Base-by-base conservation (phyloP, 2,329 filamentous ascomycete genomes). In the Alternaria solani region DNA sequence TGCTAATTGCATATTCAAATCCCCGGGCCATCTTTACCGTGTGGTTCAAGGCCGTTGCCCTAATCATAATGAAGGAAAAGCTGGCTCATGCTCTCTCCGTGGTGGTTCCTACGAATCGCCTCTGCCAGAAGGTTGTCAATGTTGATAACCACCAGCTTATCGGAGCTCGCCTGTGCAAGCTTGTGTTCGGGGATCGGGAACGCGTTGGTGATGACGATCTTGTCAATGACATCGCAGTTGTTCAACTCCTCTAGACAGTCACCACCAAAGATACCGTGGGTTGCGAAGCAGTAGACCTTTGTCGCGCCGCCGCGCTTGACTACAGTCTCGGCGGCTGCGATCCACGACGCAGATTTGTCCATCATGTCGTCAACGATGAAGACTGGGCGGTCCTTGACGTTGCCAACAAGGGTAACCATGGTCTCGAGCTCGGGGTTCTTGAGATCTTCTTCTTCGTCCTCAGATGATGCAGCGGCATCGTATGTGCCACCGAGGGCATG, bases 361-460 rank as follows among this genome's bases (percentile, higher is more conserved):
- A 99, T 97, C 91, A 99, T 98, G 78, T 99, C 95, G 77, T 99
- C 95, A 51, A 99, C 91, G 62, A 99, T 93, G 76, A 99, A 91
- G 55, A 98, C 95, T 0, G 92, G 90, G 59, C 92, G 88, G 75
- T 92, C 89, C 74, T 89, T 91, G 61, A 99, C 95, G 72, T 98
- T 92, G 62, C 95, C 95, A 14, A 99, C 95, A n/a, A 99, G 85
- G 0, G 95, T 99, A 71, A 99, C 96, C 83, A 94, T 97, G 74
- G 94, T 93, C 81, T 99, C 95, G 23, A 94, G 84, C 62, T 90
- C 89, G 11, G 90, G 88, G 68, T 94, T 89, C 70, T 90, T 87
- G 53, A 94, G 87, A n/a, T 89, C 89, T 68, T 96, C 93, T 72
- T 99, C 95, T 78, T 98, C 95, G 63, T 97, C 94, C 67, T 97